Conservation (phyloP, 2,329 filamentous ascomycete genomes). For the Cercospora beticola region DNA sequence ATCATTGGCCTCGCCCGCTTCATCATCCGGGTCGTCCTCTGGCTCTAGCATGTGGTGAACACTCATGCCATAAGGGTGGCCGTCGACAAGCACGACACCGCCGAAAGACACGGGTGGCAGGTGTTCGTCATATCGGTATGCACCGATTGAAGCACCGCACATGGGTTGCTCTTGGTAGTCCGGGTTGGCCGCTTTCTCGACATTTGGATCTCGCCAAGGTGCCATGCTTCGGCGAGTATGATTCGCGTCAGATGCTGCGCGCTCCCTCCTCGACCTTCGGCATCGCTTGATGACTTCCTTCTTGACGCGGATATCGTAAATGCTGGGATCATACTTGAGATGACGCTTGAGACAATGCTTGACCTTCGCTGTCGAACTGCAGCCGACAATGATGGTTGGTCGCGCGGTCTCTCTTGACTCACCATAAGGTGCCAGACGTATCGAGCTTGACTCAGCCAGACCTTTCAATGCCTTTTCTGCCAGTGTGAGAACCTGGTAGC, state of each 20-base stretch:
- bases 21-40: conserved; percentile 55
- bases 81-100: conserved; percentile 80
- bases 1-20: conserved; percentile 43
- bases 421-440: conserved; percentile 73
- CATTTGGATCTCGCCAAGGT: conserved; percentile 24
- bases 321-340: conserved; percentile 65
- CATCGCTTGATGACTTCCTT: conserved; percentile 44
- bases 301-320: conserved; percentile 69
- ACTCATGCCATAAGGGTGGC: conserved; percentile 86
- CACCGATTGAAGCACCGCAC: conserved; percentile 90
- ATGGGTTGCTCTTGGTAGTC: conserved; percentile 75
- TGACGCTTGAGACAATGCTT: conserved; percentile 69
- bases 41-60: conserved; percentile 92
- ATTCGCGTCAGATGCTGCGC: conserved; percentile 21
- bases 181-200: conserved; percentile 58
- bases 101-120: conserved; percentile 89
- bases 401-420: conserved; percentile 64
- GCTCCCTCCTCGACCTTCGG: conserved; percentile 39
- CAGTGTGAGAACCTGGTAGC: conserved; percentile 71
- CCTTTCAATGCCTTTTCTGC: conserved; percentile 70
- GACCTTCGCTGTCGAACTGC: conserved; percentile 71
- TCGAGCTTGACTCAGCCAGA: conserved; percentile 73
- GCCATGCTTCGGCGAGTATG: conserved; percentile 33
- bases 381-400: conserved; percentile 75
- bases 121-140: conserved; percentile 80